phyloP scores from a whole-genome alignment of 1,139 yeast species.

The Blastobotrys aristatus region DNA sequence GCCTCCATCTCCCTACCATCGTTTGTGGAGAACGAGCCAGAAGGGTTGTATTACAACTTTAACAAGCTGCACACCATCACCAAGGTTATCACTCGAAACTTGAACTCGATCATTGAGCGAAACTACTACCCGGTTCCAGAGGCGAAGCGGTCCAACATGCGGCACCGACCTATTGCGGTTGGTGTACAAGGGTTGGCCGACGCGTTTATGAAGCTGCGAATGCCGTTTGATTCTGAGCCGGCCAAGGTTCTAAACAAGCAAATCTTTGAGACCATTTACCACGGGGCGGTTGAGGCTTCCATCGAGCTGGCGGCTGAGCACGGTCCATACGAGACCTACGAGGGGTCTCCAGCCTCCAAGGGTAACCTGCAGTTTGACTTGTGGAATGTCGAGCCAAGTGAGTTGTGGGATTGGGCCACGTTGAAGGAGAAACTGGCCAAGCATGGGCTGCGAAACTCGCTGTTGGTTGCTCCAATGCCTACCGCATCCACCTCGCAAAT shows the following conservation, averaged over 20 bases:
- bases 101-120: slow-evolving; percentile 72
- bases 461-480: slow-evolving; percentile 90
- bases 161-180: slow-evolving; percentile 79
- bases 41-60: slow-evolving; percentile 59
- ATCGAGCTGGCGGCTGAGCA: slow-evolving; percentile 60
- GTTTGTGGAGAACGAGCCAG: slow-evolving; percentile 46
- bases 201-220: slow-evolving; percentile 65
- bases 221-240: slow-evolving; percentile 74
- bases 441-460: slow-evolving; percentile 74
- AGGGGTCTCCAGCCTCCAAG: slow-evolving; percentile 78
- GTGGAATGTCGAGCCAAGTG: slow-evolving; percentile 73
- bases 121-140: slow-evolving; percentile 73
- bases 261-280: slow-evolving; percentile 85
- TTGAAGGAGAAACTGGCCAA: slow-evolving; percentile 55
- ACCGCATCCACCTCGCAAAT: slow-evolving; percentile 92
- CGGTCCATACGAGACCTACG: slow-evolving; percentile 65
- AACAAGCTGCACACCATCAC: slow-evolving; percentile 64
- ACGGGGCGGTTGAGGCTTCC: slow-evolving; percentile 78
- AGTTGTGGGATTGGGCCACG: slow-evolving; percentile 68
- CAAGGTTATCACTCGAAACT: slow-evolving; percentile 68
- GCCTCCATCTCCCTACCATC: slow-evolving; percentile 84
- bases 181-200: slow-evolving; percentile 94
- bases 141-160: slow-evolving; percentile 63
- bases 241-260: slow-evolving; percentile 70
- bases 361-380: slow-evolving; percentile 75